These are phyloP conservation scores for Dysphania ambrosioides DNA, from an alignment of 148 eudicot species.

Conservation along the genomic window DNA sequence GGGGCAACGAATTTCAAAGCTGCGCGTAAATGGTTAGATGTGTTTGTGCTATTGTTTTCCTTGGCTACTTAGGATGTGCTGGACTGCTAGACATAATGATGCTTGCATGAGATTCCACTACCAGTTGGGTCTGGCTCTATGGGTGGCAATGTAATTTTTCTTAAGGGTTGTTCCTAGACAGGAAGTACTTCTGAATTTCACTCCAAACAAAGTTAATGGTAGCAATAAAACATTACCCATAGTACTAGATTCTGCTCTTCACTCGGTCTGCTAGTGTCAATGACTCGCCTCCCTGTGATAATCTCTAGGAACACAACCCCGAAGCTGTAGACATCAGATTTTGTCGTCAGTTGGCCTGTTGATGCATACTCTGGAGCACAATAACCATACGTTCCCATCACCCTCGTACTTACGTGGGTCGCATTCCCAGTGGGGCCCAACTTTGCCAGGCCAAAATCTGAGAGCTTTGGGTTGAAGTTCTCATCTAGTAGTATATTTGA, in stretches of 20 bases:
- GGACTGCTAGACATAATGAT: background rate
- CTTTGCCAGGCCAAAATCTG: slow-evolving; percentile 88
- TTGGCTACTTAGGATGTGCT: background rate
- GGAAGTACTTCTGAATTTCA: background rate
- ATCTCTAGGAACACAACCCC: slow-evolving; percentile 88
- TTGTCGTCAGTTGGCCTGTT: slow-evolving; percentile 65
- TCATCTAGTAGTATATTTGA: slow-evolving; percentile 68
- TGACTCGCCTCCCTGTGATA: slow-evolving; percentile 78
- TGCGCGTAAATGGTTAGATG: background rate
- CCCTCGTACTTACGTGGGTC: slow-evolving; percentile 60
- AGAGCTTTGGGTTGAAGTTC: slow-evolving; percentile 60
- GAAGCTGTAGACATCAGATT: slow-evolving; percentile 83
- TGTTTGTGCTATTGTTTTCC: background rate
- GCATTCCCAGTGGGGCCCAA: slow-evolving; percentile 64
- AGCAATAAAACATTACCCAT: slow-evolving; percentile 48
- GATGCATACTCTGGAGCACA: slow-evolving; percentile 88
- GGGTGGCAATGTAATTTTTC: too few relatives aligned
- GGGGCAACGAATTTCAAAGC: background rate
- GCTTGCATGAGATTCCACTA: background rate
- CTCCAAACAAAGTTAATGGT: background rate
- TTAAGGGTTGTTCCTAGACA: background rate
- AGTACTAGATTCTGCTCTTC: slow-evolving; percentile 72
- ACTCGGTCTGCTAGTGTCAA: slow-evolving; percentile 51
- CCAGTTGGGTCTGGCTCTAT: too few relatives aligned
- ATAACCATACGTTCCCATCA: slow-evolving; percentile 90